Conservation (phyloP, 78 protist genomes). For the Emiliania huxleyi region DNA sequence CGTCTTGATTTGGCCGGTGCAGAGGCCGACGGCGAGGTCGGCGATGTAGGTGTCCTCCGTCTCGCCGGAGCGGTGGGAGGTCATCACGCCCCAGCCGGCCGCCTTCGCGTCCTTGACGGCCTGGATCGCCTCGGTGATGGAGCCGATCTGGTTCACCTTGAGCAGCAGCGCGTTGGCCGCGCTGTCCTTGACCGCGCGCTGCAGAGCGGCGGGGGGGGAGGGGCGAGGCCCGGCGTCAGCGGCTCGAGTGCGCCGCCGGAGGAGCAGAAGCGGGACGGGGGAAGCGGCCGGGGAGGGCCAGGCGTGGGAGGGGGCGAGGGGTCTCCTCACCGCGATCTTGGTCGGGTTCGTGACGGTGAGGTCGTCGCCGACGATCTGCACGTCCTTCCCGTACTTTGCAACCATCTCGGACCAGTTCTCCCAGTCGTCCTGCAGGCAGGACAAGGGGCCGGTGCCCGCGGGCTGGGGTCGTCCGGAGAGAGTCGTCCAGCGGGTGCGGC, state of each 20-base stretch:
- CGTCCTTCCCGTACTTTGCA: not conserved
- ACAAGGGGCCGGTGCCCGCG: no score
- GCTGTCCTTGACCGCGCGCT: slow-evolving; percentile 81
- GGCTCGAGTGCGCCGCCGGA: no score
- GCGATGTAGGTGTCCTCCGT: slow-evolving; percentile 85
- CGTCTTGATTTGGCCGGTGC: slow-evolving; percentile 95
- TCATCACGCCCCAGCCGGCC: slow-evolving; percentile 96
- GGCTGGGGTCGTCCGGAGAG: no score
- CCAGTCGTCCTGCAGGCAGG: slow-evolving; percentile 84
- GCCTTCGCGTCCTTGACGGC: slow-evolving; percentile 67
- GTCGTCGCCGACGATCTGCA: slow-evolving; percentile 98
- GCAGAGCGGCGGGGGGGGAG: slow-evolving; percentile 78
- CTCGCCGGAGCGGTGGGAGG: slow-evolving; percentile 96
- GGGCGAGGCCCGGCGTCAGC: no score
- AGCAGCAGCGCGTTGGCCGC: slow-evolving; percentile 96
- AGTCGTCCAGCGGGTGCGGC: no score
- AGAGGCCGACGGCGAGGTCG: slow-evolving; percentile 97
- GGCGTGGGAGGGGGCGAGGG: slow-evolving; percentile 80
- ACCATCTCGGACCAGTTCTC: slow-evolving; percentile 73
- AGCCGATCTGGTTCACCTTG: slow-evolving; percentile 97
- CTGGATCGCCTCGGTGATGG: slow-evolving; percentile 85
- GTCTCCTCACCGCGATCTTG: slow-evolving; percentile 85
- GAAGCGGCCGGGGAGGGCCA: slow-evolving; percentile 90
- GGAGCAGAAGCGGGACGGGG: no score
- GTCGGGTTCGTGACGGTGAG: slow-evolving; percentile 92